Conservation (phyloP, 1,139 yeast genomes). For the Groenewaldozyma sp. region DNA sequence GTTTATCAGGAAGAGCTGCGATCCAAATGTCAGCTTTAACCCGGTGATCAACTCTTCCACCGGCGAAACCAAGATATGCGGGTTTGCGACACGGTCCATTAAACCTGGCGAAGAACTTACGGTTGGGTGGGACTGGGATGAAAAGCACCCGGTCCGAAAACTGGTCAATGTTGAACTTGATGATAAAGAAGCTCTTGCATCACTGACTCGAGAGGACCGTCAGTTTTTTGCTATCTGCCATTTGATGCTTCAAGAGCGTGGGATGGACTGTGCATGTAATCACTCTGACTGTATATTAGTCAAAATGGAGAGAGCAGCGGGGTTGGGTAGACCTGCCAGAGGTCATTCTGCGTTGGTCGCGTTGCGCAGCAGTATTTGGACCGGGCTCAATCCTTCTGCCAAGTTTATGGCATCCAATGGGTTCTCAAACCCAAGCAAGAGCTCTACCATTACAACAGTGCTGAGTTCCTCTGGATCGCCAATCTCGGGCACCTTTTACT, state of each 20-base stretch:
- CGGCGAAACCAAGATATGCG: conserved; percentile 43
- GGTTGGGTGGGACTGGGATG: conserved; percentile 85
- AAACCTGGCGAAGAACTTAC: conserved; percentile 59
- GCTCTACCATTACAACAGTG: not conserved
- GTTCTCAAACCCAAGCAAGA: not conserved
- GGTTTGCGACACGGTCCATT: conserved; percentile 51
- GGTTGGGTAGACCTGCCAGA: conserved; percentile 2
- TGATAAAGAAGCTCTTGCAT: conserved; percentile 31
- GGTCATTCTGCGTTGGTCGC: conserved; percentile 1
- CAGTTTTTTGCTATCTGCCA: conserved; percentile 18
- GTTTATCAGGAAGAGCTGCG: conserved; percentile 67
- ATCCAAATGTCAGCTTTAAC: conserved; percentile 60
- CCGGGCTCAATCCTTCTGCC: not conserved
- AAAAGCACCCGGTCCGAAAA: conserved; percentile 58
- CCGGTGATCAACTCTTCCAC: conserved; percentile 36
- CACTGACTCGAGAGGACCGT: conserved; percentile 21
- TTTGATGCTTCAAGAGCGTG: conserved; percentile 31
- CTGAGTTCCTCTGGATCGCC: conserved; percentile 1
- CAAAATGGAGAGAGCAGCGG: conserved; percentile 18
- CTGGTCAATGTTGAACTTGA: conserved; percentile 28
- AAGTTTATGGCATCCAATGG: not conserved
- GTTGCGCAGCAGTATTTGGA: not conserved
- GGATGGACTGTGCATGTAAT: conserved; percentile 63
- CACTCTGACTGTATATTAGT: conserved; percentile 24
- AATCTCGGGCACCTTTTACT: conserved; percentile 12